Evolutionary conservation across 805 yeast genomes (phyloP), one percentile per base, ranked within the genome.

Genomic region (Ogataea dorogensis): DNA sequence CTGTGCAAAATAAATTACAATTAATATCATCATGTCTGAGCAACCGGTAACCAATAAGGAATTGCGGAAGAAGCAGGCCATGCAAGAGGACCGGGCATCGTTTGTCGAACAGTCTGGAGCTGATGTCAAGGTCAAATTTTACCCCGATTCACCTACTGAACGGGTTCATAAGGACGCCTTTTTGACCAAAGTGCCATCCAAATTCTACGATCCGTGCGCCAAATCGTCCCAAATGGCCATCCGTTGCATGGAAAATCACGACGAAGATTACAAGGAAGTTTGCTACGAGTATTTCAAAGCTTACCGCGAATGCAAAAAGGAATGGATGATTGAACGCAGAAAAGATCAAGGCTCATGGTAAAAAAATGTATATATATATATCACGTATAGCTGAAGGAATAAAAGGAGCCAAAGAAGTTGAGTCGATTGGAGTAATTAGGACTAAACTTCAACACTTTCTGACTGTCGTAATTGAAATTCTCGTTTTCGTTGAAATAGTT

Each of bases 201-300:
- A 83, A 56, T 93, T 71, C 59, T 91, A 83, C 53, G 97, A 91
- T 56, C 98, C 98, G 0, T 91, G 98, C 61, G 83, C 80, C 30
- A 93, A 88, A 53, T 80, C 93, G 23, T 73, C 96, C 7, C 80
- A 79, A 56, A 91, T 95, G 79, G 85, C 95, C 28, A 67, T 88
- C 47, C 75, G 75, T 46, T 91, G 98, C 53, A 67, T 91, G 58
- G 91, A 86, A 50, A 61, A 83, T 32, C 86, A 89, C 54, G 71
- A 80, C 49, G 81, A 75, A 67, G 86, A 76, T 67, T 75, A 70
- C 67, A 78, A 55, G 53, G 78, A 68, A 35, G 71, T 61, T 63
- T 87, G 81, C 67, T 76, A 64, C 58, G 95, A 84, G 41, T 91
- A 86, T 55, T 93, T 91, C 58, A 87, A 81, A 51, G 96, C 97